phyloP scores from a whole-genome alignment of 225 moss, liverwort and hornwort species.

The Marchantia paleacea region DNA sequence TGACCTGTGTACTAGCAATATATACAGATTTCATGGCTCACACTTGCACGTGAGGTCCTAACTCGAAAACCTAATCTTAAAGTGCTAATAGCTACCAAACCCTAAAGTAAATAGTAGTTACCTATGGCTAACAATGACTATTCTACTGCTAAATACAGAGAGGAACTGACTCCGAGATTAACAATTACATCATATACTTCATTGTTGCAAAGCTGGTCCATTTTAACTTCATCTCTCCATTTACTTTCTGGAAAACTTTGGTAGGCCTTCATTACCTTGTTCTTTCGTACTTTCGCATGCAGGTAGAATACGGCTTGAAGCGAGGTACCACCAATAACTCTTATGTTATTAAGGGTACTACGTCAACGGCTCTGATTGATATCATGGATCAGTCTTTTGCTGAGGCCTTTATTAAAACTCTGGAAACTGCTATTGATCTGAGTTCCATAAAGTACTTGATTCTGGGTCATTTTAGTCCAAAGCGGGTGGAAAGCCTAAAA shows the following conservation, averaged over 20 bases:
- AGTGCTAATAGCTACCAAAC: too few relatives aligned
- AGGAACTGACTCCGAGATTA: too few relatives aligned
- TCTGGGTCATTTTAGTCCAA: slow-evolving; percentile 83
- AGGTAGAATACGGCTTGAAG: slow-evolving; percentile 89
- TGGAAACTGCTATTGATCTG: slow-evolving; percentile 53
- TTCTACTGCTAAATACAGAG: too few relatives aligned
- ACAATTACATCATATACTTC: too few relatives aligned
- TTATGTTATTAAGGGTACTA: slow-evolving; percentile 67
- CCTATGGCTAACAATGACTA: too few relatives aligned
- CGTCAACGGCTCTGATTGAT: slow-evolving; percentile 63
- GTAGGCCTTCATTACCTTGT: background rate
- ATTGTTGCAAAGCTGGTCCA: background rate
- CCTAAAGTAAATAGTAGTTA: too few relatives aligned
- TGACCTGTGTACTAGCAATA: too few relatives aligned
- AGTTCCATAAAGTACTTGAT: slow-evolving; percentile 60
- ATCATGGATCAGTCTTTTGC: slow-evolving; percentile 77
- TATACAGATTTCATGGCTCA: too few relatives aligned
- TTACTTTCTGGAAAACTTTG: background rate
- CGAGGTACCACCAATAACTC: slow-evolving; percentile 93
- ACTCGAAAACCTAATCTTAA: too few relatives aligned
- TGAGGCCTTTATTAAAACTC: slow-evolving; percentile 54
- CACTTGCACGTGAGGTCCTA: too few relatives aligned
- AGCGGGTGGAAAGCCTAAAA: slow-evolving; percentile 72
- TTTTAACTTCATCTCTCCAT: background rate
- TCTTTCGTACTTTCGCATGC: slow-evolving; percentile 20